A percentile compares a stretch with the other conserved stretches of the same genome.
These are phyloP conservation scores for Leucaena leucocephala DNA, from an alignment of 306 rosid genomes.

Conservation along the genomic window DNA sequence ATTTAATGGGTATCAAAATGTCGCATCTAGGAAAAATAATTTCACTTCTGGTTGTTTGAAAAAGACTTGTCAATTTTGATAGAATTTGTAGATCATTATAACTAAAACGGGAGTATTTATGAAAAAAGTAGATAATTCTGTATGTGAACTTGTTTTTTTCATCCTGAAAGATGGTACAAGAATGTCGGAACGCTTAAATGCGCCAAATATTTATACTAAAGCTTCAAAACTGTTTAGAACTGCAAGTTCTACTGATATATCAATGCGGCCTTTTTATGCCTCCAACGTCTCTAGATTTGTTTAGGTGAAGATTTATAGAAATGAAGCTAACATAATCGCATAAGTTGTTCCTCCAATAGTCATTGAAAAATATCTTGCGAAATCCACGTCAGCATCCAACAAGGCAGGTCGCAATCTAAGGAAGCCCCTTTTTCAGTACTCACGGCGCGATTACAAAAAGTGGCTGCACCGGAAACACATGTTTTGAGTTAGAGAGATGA, in stretches of 20 bases:
- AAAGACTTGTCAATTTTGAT: too few relatives aligned
- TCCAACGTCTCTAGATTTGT: constrained; percentile 10
- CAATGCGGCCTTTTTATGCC: constrained; percentile 27
- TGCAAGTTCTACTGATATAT: constrained; percentile 23
- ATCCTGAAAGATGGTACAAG: not conserved
- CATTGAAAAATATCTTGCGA: constrained; percentile 23
- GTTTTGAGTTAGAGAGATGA: constrained; percentile 25
- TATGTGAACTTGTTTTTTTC: too few relatives aligned
- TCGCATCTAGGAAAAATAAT: too few relatives aligned
- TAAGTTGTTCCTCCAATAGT: not conserved
- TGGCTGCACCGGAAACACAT: constrained; percentile 57
- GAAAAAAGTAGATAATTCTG: not conserved
- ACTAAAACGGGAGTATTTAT: too few relatives aligned
- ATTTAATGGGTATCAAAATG: too few relatives aligned
- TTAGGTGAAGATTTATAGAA: not conserved
- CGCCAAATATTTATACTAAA: constrained; percentile 17
- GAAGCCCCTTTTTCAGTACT: constrained; percentile 39
- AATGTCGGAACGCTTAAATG: not conserved
- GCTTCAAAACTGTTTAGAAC: constrained; percentile 35
- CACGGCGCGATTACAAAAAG: constrained; percentile 67
- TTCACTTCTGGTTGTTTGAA: not conserved
- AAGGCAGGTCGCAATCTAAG: constrained; percentile 32
- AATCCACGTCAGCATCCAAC: constrained; percentile 32
- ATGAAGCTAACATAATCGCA: constrained; percentile 32
- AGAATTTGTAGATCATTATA: not conserved